phyloP scores from a whole-genome alignment of 192 early-diverging fungal genomes.

The Bifiguratus adelaidae region DNA sequence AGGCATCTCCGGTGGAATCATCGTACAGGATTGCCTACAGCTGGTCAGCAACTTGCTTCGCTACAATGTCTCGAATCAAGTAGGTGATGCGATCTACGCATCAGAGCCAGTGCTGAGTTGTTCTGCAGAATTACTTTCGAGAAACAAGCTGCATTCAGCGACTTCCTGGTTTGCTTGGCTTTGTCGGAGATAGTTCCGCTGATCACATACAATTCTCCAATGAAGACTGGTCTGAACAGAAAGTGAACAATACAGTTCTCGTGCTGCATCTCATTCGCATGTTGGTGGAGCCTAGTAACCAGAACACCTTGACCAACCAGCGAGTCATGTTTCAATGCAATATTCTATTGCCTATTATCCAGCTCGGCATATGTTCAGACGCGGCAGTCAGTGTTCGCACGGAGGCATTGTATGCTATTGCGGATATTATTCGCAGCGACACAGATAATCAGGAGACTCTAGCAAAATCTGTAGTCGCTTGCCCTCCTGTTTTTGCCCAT shows the following conservation, averaged over 20 bases:
- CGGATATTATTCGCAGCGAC: slow-evolving; percentile 72
- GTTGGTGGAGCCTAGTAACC: slow-evolving; percentile 79
- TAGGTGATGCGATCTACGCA: slow-evolving; percentile 10
- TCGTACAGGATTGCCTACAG: slow-evolving; percentile 94
- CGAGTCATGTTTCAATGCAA: slow-evolving; percentile 79
- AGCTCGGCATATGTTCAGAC: slow-evolving; percentile 62
- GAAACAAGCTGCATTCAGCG: slow-evolving; percentile 90
- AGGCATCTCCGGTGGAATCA: slow-evolving; percentile 84
- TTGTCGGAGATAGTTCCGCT: slow-evolving; percentile 21
- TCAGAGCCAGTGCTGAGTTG: not conserved
- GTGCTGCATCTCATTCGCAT: slow-evolving; percentile 85
- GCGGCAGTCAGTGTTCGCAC: slow-evolving; percentile 70
- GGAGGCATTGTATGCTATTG: slow-evolving; percentile 78
- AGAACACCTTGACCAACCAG: slow-evolving; percentile 84
- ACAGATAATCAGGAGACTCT: slow-evolving; percentile 69
- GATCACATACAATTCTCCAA: slow-evolving; percentile 24
- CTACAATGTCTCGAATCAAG: slow-evolving; percentile 97
- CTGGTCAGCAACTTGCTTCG: slow-evolving; percentile 85
- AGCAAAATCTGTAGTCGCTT: slow-evolving; percentile 56
- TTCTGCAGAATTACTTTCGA: slow-evolving; percentile 77
- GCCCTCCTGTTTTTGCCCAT: too few relatives aligned
- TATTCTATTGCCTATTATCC: slow-evolving; percentile 69
- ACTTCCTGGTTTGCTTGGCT: slow-evolving; percentile 69
- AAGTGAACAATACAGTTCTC: slow-evolving; percentile 76
- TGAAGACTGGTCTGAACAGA: slow-evolving; percentile 73